Conservation (phyloP, 257 asterid genomes). For the Apocynum venetum region DNA sequence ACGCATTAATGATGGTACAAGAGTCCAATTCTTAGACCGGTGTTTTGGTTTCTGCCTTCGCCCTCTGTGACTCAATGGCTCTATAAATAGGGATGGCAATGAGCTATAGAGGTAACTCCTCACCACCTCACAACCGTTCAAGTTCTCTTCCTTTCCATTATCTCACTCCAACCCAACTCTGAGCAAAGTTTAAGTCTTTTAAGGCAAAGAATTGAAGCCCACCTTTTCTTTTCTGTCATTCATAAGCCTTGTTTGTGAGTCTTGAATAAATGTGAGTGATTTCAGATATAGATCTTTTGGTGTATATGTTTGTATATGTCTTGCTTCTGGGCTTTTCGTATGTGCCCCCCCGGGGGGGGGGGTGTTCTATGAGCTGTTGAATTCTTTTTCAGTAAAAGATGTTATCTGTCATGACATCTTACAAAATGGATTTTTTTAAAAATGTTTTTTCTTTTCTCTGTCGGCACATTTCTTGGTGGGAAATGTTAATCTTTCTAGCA, state of each 20-base stretch:
- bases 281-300: slow-evolving; percentile 6
- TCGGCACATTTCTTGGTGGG: neutral
- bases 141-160: slow-evolving; percentile 2
- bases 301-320: neutral
- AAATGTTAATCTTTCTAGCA: neutral
- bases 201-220: slow-evolving; percentile 13
- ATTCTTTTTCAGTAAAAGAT: too few relatives aligned
- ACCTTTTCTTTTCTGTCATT: neutral
- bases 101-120: neutral
- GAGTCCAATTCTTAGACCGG: neutral
- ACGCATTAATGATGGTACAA: neutral
- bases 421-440: neutral
- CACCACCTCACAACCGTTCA: slow-evolving; percentile 20
- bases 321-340: neutral
- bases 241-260: neutral
- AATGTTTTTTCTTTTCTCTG: neutral
- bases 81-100: slow-evolving; percentile 8
- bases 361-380: neutral
- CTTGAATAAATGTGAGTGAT: slow-evolving; percentile 6
- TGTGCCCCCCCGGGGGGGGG: neutral
- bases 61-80: neutral
- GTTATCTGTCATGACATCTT: neutral
- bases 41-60: neutral
- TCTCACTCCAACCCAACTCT: neutral
- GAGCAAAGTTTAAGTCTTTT: slow-evolving; percentile 2